Evolutionary conservation across 768 basidiomycete species (phyloP).

Genomic region (Lactarius evosmus): DNA sequence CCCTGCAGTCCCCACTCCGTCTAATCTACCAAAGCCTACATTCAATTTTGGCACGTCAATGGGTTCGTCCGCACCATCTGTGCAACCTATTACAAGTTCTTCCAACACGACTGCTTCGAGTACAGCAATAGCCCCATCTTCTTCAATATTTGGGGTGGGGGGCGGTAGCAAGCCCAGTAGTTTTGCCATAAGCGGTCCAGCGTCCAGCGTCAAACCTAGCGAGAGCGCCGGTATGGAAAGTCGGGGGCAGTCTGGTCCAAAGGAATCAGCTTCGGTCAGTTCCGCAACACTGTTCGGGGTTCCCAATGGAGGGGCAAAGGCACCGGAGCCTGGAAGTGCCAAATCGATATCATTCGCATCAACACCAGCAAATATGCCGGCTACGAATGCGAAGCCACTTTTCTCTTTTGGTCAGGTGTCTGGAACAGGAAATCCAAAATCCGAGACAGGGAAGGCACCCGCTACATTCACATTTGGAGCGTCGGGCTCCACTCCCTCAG

Average conservation of each 20-base stretch:
- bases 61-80: not conserved
- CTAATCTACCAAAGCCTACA: conserved; percentile 6
- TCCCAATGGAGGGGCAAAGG: conserved; percentile 2
- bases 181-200: not conserved
- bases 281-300: conserved; percentile 6
- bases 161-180: conserved; percentile 8
- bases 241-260: conserved; percentile 8
- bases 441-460: conserved; percentile 8
- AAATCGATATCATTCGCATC: conserved; percentile 6
- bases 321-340: not conserved
- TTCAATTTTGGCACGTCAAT: conserved; percentile 13
- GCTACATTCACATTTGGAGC: not conserved
- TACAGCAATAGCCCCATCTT: not conserved
- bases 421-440: not conserved
- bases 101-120: conserved; percentile 19
- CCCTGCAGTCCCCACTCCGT: conserved; percentile 14
- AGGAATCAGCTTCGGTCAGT: not conserved
- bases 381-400: conserved; percentile 1
- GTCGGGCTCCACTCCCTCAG: conserved; percentile 3
- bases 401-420: conserved; percentile 15
- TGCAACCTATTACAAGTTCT: conserved; percentile 12
- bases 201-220: not conserved
- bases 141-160: conserved; percentile 8
- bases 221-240: not conserved
- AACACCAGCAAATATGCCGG: not conserved